These are phyloP conservation scores for Solanum phureja DNA, from an alignment of 257 asterid genomes.

Conservation along the genomic window DNA sequence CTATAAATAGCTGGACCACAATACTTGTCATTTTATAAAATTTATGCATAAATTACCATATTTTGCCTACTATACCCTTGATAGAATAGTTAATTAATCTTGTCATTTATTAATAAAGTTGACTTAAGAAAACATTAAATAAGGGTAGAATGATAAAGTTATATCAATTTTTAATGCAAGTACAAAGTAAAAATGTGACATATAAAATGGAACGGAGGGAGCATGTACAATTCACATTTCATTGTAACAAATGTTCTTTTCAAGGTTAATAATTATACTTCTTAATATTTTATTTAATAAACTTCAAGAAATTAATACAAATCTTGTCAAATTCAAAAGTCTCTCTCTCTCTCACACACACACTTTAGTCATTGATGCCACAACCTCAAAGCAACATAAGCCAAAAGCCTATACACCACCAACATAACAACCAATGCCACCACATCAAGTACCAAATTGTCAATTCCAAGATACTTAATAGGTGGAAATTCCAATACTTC, in stretches of 20 bases:
- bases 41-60: no score
- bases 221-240: neutral
- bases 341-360: neutral
- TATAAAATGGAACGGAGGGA: no score
- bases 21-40: no score
- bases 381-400: slow-evolving; percentile 69
- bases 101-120: no score
- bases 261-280: neutral
- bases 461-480: slow-evolving; percentile 47
- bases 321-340: neutral
- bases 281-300: neutral
- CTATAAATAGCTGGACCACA: no score
- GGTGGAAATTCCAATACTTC: slow-evolving; percentile 55
- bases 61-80: no score
- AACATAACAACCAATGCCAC: slow-evolving; percentile 60
- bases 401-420: slow-evolving; percentile 63
- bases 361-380: slow-evolving; percentile 25
- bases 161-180: no score
- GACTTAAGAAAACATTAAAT: no score
- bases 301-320: neutral
- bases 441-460: slow-evolving; percentile 40
- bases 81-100: no score
- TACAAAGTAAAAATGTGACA: no score
- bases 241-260: neutral
- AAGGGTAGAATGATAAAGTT: no score